A percentile compares a stretch with the other conserved stretches of the same genome.
Conservation (phyloP, 2,329 filamentous ascomycete genomes). For the Dactylonectria macrodidyma region DNA sequence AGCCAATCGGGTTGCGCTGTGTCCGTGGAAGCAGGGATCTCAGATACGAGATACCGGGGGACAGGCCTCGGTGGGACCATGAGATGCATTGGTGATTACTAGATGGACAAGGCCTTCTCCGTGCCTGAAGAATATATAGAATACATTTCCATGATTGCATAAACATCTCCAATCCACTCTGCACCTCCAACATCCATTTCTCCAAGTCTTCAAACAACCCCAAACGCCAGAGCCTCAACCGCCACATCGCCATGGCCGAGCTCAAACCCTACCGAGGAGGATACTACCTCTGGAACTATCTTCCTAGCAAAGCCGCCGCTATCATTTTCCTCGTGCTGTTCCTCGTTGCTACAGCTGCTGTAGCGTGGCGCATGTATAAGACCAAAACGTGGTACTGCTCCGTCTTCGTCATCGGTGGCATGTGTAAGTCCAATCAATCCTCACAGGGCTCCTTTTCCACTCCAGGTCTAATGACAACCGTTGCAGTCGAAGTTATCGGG, state of each 20-base stretch:
- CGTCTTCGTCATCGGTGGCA: slow-evolving; percentile 2
- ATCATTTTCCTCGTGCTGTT: slow-evolving; percentile 6
- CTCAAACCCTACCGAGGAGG: slow-evolving; percentile 5
- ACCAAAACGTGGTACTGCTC: slow-evolving; percentile 7
- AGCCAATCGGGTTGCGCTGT: not conserved
- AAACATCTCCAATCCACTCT: not conserved
- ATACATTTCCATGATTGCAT: not conserved
- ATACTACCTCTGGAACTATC: slow-evolving; percentile 17
- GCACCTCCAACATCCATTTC: not conserved
- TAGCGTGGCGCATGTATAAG: slow-evolving; percentile 6
- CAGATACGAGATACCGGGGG: not conserved
- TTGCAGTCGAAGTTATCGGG: not conserved
- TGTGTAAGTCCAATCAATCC: not conserved
- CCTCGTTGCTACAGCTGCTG: not conserved
- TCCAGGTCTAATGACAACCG: not conserved
- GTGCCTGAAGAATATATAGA: not conserved
- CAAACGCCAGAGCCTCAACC: not conserved
- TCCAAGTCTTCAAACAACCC: not conserved
- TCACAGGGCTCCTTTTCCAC: not conserved
- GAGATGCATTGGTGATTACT: not conserved
- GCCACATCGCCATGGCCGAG: not conserved
- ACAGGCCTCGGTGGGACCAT: not conserved
- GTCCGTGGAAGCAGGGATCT: not conserved
- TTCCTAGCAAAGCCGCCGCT: not conserved
- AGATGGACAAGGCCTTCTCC: not conserved